Percentiles rank a stretch among this genome's conserved stretches.
Conservation (phyloP, 208 protist species). For the Leishmania martiniquensis region DNA sequence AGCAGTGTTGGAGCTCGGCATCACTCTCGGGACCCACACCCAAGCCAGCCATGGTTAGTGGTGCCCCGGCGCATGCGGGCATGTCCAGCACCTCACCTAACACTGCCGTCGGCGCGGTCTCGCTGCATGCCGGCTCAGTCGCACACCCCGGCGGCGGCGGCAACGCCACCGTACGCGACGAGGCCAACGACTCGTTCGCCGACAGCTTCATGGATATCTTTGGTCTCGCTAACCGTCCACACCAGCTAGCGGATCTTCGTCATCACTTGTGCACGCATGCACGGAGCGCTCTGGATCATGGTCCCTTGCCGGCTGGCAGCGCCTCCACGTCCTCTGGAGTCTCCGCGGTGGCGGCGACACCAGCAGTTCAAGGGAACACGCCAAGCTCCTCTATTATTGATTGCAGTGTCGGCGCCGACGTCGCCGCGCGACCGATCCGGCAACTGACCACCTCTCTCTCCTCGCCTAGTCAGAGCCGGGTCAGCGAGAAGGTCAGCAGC, state of each 20-base stretch:
- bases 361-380: background rate
- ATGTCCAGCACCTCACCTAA: background rate
- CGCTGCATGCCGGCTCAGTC: background rate
- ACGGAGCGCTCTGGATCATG: background rate
- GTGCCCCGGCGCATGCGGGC: background rate
- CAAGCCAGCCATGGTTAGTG: conserved; percentile 9
- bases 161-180: conserved; percentile 4
- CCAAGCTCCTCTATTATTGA: background rate
- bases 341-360: background rate
- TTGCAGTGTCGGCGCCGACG: background rate
- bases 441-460: conserved; percentile 3
- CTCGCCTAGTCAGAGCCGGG: conserved; percentile 3
- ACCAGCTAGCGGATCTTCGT: conserved; percentile 26
- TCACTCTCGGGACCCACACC: background rate
- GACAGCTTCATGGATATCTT: conserved; percentile 38
- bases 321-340: background rate
- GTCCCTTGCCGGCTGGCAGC: background rate
- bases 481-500: background rate
- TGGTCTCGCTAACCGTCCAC: conserved; percentile 25
- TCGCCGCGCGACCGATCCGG: background rate
- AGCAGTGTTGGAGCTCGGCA: background rate
- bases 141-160: background rate
- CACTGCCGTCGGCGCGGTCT: background rate
- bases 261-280: conserved; percentile 15
- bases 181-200: conserved; percentile 34